A percentile compares a stretch with the other conserved stretches of the same genome.
Conservation (phyloP, 345 rosid genomes). For the Linum tenue region DNA sequence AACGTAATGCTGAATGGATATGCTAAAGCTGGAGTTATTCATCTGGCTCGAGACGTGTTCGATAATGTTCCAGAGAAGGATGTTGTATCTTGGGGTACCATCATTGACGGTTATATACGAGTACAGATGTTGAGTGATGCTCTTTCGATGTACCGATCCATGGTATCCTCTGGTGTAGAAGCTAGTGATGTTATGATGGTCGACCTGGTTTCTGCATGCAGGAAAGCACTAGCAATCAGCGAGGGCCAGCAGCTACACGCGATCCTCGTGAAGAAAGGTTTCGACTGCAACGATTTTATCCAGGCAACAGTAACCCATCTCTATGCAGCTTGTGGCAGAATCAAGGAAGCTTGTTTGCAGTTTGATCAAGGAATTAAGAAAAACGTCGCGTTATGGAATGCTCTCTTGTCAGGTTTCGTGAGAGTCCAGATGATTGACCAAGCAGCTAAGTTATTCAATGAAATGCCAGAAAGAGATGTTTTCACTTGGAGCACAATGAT, state of each 20-base stretch:
- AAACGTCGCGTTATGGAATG: constrained; percentile 57
- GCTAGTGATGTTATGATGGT: constrained; percentile 65
- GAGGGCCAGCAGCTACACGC: constrained; percentile 61
- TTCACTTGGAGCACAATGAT: constrained; percentile 80
- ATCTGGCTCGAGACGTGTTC: constrained; percentile 48
- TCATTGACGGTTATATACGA: constrained; percentile 52
- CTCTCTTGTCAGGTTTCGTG: constrained; percentile 52
- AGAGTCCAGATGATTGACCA: constrained; percentile 49
- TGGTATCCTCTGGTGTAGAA: constrained; percentile 37
- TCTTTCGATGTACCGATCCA: constrained; percentile 36
- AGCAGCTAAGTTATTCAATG: constrained; percentile 47
- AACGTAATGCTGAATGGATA: constrained; percentile 86
- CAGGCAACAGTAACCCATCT: constrained; percentile 67
- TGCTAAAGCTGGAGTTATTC: constrained; percentile 55
- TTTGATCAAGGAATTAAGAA: constrained; percentile 42
- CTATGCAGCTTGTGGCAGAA: constrained; percentile 46
- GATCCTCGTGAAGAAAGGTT: constrained; percentile 45
- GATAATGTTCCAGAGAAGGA: constrained; percentile 49
- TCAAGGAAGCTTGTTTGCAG: constrained; percentile 48
- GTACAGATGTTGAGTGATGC: constrained; percentile 48
- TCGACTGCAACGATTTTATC: constrained; percentile 47
- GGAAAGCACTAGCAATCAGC: constrained; percentile 20
- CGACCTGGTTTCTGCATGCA: constrained; percentile 68
- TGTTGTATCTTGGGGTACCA: constrained; percentile 71
- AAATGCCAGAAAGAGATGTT: constrained; percentile 59